phyloP scores from a whole-genome alignment of 1,139 yeast species.

The Candida sp. region DNA sequence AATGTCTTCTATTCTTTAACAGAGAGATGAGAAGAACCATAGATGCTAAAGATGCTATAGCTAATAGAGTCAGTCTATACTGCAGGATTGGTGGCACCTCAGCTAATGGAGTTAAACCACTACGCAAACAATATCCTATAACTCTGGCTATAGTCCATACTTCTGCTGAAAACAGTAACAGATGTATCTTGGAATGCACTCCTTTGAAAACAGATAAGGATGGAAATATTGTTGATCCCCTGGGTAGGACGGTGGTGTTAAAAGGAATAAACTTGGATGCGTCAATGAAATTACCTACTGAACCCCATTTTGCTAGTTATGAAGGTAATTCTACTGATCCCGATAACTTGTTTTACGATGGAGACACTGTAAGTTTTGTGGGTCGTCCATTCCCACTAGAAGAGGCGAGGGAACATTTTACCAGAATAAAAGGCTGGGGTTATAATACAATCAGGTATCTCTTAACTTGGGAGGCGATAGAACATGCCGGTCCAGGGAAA shows the following conservation, averaged over 20 bases:
- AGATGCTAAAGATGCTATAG: slow-evolving; percentile 27
- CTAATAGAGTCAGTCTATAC: slow-evolving; percentile 30
- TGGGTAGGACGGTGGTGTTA: slow-evolving; percentile 59
- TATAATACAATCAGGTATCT: slow-evolving; percentile 75
- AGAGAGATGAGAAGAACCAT: slow-evolving; percentile 1
- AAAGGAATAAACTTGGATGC: slow-evolving; percentile 87
- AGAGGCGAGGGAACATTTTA: slow-evolving; percentile 68
- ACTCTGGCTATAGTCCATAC: slow-evolving; percentile 16
- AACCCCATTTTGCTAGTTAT: slow-evolving; percentile 55
- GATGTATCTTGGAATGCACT: slow-evolving; percentile 24
- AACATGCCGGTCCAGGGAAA: slow-evolving; percentile 81
- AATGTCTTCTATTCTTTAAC: background rate
- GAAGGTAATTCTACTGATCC: slow-evolving; percentile 40
- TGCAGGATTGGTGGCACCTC: slow-evolving; percentile 11
- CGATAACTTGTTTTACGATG: slow-evolving; percentile 56
- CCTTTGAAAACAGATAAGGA: slow-evolving; percentile 30
- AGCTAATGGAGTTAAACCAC: slow-evolving; percentile 27
- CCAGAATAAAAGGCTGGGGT: slow-evolving; percentile 75
- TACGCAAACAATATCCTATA: slow-evolving; percentile 19
- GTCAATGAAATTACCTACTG: slow-evolving; percentile 65
- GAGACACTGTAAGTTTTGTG: slow-evolving; percentile 72
- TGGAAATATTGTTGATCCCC: slow-evolving; percentile 59
- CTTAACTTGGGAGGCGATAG: slow-evolving; percentile 91
- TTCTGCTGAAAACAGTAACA: slow-evolving; percentile 8
- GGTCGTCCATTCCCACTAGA: slow-evolving; percentile 77